These are phyloP conservation scores for Candida patagonica DNA, from an alignment of 805 yeast genomes.

Conservation along the genomic window DNA sequence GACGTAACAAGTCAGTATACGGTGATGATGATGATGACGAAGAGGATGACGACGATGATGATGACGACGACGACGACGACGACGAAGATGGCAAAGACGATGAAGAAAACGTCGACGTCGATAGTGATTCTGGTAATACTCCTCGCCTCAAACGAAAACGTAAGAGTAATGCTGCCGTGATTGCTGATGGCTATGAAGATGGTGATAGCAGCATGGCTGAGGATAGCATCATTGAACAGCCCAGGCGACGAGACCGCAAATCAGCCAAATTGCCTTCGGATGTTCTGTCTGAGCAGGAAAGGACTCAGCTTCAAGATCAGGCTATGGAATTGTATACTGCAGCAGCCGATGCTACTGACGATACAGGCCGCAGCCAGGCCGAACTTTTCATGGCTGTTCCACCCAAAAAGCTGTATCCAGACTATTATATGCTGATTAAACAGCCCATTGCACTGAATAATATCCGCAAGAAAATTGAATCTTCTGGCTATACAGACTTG, in stretches of 20 bases:
- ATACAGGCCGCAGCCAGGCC: conserved; percentile 35
- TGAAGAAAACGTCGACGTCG: background rate
- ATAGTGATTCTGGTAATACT: too few species aligned
- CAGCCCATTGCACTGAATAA: conserved; percentile 51
- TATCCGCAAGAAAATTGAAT: conserved; percentile 39
- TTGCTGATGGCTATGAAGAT: conserved; percentile 4
- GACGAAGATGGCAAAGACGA: conserved; percentile 2
- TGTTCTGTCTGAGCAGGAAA: conserved; percentile 11
- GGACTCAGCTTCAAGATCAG: conserved; percentile 10
- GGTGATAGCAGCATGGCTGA: conserved; percentile 6
- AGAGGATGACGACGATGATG: conserved; percentile 7
- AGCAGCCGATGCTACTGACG: conserved; percentile 18
- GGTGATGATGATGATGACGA: conserved; percentile 5
- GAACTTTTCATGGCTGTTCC: conserved; percentile 56
- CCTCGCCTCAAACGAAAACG: background rate
- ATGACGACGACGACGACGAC: conserved; percentile 5
- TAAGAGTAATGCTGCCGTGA: background rate
- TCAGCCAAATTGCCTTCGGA: conserved; percentile 12
- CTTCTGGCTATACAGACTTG: conserved; percentile 28
- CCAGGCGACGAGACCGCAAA: conserved; percentile 8
- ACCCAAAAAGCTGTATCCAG: conserved; percentile 67
- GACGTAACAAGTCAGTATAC: background rate
- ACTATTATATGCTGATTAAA: conserved; percentile 61
- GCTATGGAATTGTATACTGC: conserved; percentile 11
- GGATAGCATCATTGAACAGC: conserved; percentile 11